Percentiles rank a stretch among this genome's conserved stretches.
Evolutionary conservation across 2,329 filamentous ascomycete genomes (phyloP).

Genomic region (Dryadomyces quercus-mongolicae): DNA sequence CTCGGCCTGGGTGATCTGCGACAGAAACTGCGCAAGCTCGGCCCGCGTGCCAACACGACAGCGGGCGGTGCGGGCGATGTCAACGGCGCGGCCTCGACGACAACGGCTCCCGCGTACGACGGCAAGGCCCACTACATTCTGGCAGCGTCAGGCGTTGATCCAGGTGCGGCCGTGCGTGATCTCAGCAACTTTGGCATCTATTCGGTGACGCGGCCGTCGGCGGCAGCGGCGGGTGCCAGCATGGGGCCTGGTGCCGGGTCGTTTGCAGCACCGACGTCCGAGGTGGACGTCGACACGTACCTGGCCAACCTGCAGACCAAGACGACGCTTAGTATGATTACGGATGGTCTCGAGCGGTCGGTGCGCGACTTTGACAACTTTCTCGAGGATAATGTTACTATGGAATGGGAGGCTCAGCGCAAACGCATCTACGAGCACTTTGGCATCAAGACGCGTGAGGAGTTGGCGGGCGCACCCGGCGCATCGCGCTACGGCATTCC

Average conservation of each 20-base stretch:
- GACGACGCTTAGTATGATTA: slow-evolving; percentile 82
- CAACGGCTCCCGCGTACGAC: slow-evolving; percentile 35
- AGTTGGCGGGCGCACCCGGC: slow-evolving; percentile 15
- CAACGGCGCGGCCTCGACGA: neutral
- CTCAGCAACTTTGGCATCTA: slow-evolving; percentile 62
- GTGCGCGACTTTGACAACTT: slow-evolving; percentile 88
- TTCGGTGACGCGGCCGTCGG: slow-evolving; percentile 14
- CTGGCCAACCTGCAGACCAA: slow-evolving; percentile 79
- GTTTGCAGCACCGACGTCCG: slow-evolving; percentile 19
- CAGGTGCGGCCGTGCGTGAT: slow-evolving; percentile 73
- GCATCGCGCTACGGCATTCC: slow-evolving; percentile 9
- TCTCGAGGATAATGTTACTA: slow-evolving; percentile 84
- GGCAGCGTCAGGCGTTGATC: slow-evolving; percentile 85
- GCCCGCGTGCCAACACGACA: slow-evolving; percentile 35
- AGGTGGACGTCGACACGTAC: slow-evolving; percentile 66
- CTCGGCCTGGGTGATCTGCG: slow-evolving; percentile 86
- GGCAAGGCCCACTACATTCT: slow-evolving; percentile 78
- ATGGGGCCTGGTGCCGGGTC: neutral
- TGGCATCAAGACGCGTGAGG: slow-evolving; percentile 58
- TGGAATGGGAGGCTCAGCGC: slow-evolving; percentile 92
- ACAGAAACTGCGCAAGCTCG: slow-evolving; percentile 67
- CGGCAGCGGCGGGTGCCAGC: neutral
- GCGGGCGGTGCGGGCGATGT: neutral
- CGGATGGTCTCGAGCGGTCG: slow-evolving; percentile 80
- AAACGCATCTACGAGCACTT: slow-evolving; percentile 94